A percentile compares a stretch with the other conserved stretches of the same genome.
These are phyloP conservation scores for Fusarium tricinctum DNA, from an alignment of 2,329 filamentous ascomycete species.

Conservation along the genomic window DNA sequence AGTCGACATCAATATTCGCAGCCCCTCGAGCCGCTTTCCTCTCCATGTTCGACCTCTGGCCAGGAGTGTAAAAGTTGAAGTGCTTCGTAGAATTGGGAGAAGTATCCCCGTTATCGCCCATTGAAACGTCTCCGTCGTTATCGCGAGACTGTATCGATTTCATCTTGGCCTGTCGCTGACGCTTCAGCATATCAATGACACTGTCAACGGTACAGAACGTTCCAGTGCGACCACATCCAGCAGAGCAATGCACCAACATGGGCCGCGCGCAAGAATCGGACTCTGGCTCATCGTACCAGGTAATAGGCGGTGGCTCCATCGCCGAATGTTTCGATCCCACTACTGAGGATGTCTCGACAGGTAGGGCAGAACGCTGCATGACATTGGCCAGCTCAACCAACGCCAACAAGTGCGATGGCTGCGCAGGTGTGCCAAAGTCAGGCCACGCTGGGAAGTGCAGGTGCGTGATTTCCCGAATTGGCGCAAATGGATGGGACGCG, in stretches of 20 bases:
- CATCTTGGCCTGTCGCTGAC: slow-evolving; percentile 70
- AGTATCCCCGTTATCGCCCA: slow-evolving; percentile 54
- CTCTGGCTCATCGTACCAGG: slow-evolving; percentile 73
- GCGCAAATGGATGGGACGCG: slow-evolving; percentile 80
- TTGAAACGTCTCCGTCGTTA: slow-evolving; percentile 62
- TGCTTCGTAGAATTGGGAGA: slow-evolving; percentile 50
- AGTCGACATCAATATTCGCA: slow-evolving; percentile 65
- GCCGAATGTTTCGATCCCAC: slow-evolving; percentile 49
- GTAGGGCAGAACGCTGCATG: slow-evolving; percentile 73
- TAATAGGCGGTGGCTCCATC: slow-evolving; percentile 54
- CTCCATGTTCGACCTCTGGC: slow-evolving; percentile 34
- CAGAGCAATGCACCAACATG: slow-evolving; percentile 93
- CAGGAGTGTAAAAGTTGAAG: slow-evolving; percentile 42
- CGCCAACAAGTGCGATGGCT: slow-evolving; percentile 86
- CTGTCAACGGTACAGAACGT: slow-evolving; percentile 97
- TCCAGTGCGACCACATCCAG: slow-evolving; percentile 94
- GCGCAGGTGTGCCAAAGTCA: slow-evolving; percentile 93
- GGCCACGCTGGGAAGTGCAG: slow-evolving; percentile 97
- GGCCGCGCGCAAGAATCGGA: slow-evolving; percentile 69
- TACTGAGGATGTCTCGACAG: slow-evolving; percentile 60
- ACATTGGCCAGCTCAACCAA: slow-evolving; percentile 90
- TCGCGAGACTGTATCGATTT: slow-evolving; percentile 41
- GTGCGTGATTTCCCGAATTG: slow-evolving; percentile 93
- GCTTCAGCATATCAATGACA: slow-evolving; percentile 95
- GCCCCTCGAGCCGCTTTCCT: slow-evolving; percentile 23